These are phyloP conservation scores for Castanea mollissima DNA, from an alignment of 306 rosid species.

Conservation along the genomic window DNA sequence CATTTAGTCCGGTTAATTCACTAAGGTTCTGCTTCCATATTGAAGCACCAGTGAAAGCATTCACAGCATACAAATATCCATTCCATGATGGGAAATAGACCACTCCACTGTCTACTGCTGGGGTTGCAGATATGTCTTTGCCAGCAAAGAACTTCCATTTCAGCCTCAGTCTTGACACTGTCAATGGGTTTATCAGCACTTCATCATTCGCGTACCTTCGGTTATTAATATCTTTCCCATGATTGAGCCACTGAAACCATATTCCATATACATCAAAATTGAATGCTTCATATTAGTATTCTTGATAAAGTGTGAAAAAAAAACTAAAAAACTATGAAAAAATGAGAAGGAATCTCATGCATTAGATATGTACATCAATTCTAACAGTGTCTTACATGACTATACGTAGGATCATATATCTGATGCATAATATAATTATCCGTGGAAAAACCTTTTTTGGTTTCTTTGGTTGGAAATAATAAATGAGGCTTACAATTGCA, in stretches of 20 bases:
- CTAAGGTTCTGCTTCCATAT: conserved; percentile 34
- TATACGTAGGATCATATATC: too few species aligned
- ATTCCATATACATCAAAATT: neutral
- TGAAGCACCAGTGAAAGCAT: conserved; percentile 24
- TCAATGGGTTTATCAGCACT: conserved; percentile 20
- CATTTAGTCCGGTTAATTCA: conserved; percentile 25
- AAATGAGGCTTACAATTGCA: conserved; percentile 7
- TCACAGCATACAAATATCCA: conserved; percentile 32
- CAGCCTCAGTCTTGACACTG: conserved; percentile 15
- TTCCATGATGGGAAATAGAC: conserved; percentile 49
- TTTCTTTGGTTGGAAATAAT: neutral
- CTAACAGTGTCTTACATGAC: too few species aligned
- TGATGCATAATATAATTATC: too few species aligned
- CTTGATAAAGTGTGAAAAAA: neutral
- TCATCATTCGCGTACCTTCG: conserved; percentile 23
- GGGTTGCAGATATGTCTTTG: conserved; percentile 35
- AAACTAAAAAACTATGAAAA: neutral
- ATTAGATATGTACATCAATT: too few species aligned
- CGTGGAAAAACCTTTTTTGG: too few species aligned
- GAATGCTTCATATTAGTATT: neutral
- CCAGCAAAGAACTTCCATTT: conserved; percentile 35
- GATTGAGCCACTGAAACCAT: conserved; percentile 37
- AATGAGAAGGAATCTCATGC: too few species aligned
- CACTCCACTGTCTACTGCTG: conserved; percentile 28
- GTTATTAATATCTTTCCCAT: conserved; percentile 31